phyloP scores from a whole-genome alignment of 305 asterid genomes.

The Fraxinus dipetala region DNA sequence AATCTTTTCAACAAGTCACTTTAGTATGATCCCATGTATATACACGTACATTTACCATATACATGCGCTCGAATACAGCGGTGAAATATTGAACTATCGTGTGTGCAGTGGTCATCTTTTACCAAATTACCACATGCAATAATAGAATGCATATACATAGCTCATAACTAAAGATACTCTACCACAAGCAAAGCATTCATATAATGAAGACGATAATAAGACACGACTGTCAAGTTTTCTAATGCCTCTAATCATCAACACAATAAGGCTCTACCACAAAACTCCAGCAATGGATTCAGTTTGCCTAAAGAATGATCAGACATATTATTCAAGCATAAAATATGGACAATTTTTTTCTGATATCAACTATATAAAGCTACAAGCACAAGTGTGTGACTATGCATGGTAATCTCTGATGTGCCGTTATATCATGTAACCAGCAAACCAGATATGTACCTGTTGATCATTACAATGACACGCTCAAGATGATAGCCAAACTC shows the following conservation, averaged over 20 bases:
- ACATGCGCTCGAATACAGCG: not conserved
- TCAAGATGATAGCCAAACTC: not conserved
- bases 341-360: not conserved
- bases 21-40: not conserved
- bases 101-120: not conserved
- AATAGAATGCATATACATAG: not conserved
- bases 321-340: not conserved
- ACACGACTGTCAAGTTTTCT: not conserved
- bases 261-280: not conserved
- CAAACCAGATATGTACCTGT: not conserved
- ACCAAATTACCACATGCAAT: not conserved
- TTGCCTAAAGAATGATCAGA: not conserved
- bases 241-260: not conserved
- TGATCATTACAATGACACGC: not conserved
- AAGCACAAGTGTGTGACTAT: not conserved
- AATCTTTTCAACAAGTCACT: not conserved
- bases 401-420: not conserved
- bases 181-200: not conserved
- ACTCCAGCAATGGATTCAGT: not conserved
- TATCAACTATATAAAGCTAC: not conserved
- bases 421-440: not conserved
- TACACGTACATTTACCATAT: not conserved
- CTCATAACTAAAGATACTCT: not conserved
- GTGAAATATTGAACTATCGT: not conserved
- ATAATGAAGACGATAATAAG: not conserved